Base-by-base conservation (phyloP, 441 rosid genomes). In the Corymbia citriodora region DNA sequence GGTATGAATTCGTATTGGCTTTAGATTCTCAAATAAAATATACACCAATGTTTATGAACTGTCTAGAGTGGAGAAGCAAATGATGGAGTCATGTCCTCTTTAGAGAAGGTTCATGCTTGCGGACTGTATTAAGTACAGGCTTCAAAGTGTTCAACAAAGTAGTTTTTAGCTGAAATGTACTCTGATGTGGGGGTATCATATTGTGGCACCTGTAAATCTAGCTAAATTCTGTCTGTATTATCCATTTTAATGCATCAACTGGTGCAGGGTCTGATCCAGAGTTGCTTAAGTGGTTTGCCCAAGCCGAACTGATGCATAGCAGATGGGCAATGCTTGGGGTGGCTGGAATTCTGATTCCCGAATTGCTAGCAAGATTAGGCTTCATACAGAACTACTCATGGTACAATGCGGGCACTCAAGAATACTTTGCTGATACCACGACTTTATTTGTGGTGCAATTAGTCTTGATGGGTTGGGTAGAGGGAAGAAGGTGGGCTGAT, bases 321-420 rank as follows among this genome's bases (percentile, higher is more conserved):
- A 93, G 99, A 90, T 98, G 99, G 99, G 99, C 99, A 31, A 98
- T 98, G 99, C 95, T 98, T 9, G 99, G 97, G 1, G 99, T 95
- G 88, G 89, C 96, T 10, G 99, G 99, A 21, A 97, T 98, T 81
- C 92, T 96, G 18, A 89, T 97, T 88, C 99, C 99, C 2, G 99
- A 96, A 93, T 92, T 95, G 92, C 97, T 98, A 7, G 99, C 94
- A 87, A 93, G 97, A 70, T 57, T 95, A 65, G 98, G 97, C 25
- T 91, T 96, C 92, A 93, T 98, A 5, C 97, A 96, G 52, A 92
- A 96, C 91, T 98, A 82, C 95, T 95, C 95, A 17, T 98, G 99
- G 99, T 98, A 93, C 70, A 96, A 98, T 83, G 99, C 99, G 5
- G 98, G 99, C 6, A 89, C 95, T 0, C 94, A 92, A 3, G 95